These are phyloP conservation scores for Geum urbanum DNA, from an alignment of 306 rosid species.

Conservation along the genomic window DNA sequence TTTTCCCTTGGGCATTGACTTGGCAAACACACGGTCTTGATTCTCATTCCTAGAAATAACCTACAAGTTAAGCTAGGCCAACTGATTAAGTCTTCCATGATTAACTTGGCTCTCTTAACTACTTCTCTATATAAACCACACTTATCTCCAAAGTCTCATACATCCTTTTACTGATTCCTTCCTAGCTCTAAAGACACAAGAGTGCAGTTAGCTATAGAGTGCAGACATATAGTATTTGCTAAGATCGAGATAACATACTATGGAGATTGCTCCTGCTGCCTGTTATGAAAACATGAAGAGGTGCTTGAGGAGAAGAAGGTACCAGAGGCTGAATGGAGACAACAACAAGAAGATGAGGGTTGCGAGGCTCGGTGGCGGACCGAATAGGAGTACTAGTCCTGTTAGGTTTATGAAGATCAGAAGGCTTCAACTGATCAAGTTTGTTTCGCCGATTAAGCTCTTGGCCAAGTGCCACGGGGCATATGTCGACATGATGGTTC, in stretches of 20 bases:
- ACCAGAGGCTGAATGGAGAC: constrained; percentile 25
- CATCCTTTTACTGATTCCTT: not conserved
- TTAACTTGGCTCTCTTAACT: not conserved
- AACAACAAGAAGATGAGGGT: constrained; percentile 29
- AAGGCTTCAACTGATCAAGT: constrained; percentile 5
- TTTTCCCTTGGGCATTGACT: not conserved
- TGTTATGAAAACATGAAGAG: constrained; percentile 31
- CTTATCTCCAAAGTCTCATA: not conserved
- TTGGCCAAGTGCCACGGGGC: constrained; percentile 27
- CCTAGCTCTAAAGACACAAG: too few relatives aligned
- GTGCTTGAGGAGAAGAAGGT: constrained; percentile 38
- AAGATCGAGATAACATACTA: too few relatives aligned
- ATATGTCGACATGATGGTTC: constrained; percentile 34
- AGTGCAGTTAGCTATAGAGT: too few relatives aligned
- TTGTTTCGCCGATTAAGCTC: constrained; percentile 24
- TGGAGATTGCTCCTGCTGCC: constrained; percentile 27
- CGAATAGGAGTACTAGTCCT: not conserved
- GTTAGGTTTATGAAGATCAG: constrained; percentile 19
- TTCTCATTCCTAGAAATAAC: not conserved
- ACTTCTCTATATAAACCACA: not conserved
- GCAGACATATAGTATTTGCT: too few relatives aligned
- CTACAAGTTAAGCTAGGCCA: not conserved
- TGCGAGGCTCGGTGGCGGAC: constrained; percentile 11
- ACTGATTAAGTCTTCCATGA: not conserved
- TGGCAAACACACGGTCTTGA: not conserved